Evolutionary conservation across 495 filamentous ascomycete genomes (phyloP), one percentile per base, ranked within the genome.

Genomic region (Massariosphaeria phaeospora): DNA sequence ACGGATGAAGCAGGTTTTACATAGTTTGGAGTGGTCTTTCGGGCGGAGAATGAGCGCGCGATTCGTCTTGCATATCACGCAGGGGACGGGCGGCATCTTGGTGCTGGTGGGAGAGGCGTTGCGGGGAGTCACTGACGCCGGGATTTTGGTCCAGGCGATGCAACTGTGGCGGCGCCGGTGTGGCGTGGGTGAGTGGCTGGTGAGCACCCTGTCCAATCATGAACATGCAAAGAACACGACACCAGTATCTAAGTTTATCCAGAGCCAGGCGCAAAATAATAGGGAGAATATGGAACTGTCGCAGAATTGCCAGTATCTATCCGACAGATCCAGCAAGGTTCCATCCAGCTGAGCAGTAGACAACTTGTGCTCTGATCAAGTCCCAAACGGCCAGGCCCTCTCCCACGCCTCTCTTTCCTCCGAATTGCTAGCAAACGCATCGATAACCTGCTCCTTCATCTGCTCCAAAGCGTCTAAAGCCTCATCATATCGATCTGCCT

Each of bases 1-100:
- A 20, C 70, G 48, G 50, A 95, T 79, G 72, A 98, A 98, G 70
- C 94, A 97, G 2, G 71, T 57, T 60, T 85, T 89, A 76, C 93
- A 98, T 40, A 97, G 83, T 63, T 94, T 94, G 52, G 89, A 79
- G 60, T 90, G 78, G 70, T 96, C 94, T 67, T 96, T 96, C 5
- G 93, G 91, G 15, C 93, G 84, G 51, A 95, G 85, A 55, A 98
- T 94, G 23, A 95, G 75, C 6, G 93, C 91, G 52, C 91, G 79
- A 51, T 83, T 73, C 21, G 76, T 75, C 47, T 85, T 78, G 73
- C 93, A 98, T 59, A 83, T 72, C 40, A 79, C 80, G 68, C 93
- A 98, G 11, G 76, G 74, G 12, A 71, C 71, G 29, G 78, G 78
- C 18, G 45, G 34, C 54, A 57, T 57, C 1, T 43, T 44, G 54